Evolutionary conservation across 2,329 filamentous ascomycete species (phyloP), one percentile per base, ranked within the genome.

Genomic region (Alternaria conjuncta): DNA sequence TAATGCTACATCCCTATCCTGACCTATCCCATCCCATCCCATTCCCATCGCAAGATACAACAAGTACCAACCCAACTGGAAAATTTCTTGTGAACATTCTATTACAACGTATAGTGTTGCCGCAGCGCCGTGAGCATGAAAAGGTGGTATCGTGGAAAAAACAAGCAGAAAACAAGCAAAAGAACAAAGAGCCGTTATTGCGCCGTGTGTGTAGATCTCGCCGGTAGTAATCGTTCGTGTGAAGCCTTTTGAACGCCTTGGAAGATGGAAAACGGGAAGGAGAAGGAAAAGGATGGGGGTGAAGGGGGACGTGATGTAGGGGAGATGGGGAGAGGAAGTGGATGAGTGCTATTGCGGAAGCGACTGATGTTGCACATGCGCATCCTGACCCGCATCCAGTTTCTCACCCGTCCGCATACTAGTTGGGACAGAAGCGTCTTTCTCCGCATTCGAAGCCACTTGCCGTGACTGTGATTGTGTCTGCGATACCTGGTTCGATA

Each of bases 101-200:
- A 50, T 50, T 50, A 50, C 47, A 50, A 50, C 47, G 47, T 50
- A 50, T 50, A 50, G 12, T 49, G 46, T 49, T 49, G 25, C 46
- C 47, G 47, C 47, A 50, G 47, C 13, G 10, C 15, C 47, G 28
- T 28, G 25, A 30, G 25, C n/a, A 45, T 41, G 15, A 21, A 18
- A 50, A 50, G 15, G 15, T 50, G 47, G 47, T 50, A 50, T 50
- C 47, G 47, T 50, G 25, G 23, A 18, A 47, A 28, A 47, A 21
- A 5, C 21, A 23, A 23, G 21, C 21, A 23, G 5, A 23, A 23
- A 5, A 23, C 21, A 47, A 47, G 15, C 8, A 13, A 12, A 28
- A 7, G 2, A 10, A 10, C 15, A 5, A 11, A 26, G 8, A 18
- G 7, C 8, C 9, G 15, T 41, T n/a, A 3, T 32, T 15, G 30